Evolutionary conservation across 208 protist species (phyloP).

Genomic region (Strigomonas culicis): DNA sequence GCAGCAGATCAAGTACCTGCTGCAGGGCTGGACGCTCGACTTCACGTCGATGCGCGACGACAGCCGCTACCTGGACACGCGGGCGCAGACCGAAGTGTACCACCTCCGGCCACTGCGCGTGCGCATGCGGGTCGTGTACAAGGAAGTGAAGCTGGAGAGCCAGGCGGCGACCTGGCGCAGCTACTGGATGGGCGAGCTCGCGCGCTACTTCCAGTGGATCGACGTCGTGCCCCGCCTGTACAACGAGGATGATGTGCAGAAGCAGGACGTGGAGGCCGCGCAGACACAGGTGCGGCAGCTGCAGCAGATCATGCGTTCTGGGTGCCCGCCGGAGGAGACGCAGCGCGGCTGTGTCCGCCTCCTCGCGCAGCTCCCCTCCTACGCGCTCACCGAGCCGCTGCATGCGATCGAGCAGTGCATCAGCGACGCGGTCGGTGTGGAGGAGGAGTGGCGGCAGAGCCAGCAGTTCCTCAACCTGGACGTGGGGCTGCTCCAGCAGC

Average conservation of each 20-base stretch:
- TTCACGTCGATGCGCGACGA: constrained; percentile 80
- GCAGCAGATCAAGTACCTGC: constrained; percentile 59
- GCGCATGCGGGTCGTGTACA: constrained; percentile 76
- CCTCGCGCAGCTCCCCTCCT: constrained; percentile 40
- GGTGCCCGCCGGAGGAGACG: constrained; percentile 2
- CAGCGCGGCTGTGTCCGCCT: constrained; percentile 47
- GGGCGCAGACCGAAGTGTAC: constrained; percentile 72
- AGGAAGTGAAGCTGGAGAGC: constrained; percentile 64
- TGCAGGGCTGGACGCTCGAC: constrained; percentile 78
- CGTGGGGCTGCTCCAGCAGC: constrained; percentile 75
- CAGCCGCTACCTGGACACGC: constrained; percentile 46
- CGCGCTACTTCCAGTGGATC: constrained; percentile 72
- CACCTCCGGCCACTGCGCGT: constrained; percentile 76
- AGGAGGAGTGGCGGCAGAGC: constrained; percentile 77
- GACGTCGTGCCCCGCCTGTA: constrained; percentile 61
- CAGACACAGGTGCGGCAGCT: constrained; percentile 9
- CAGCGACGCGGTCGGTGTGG: constrained; percentile 62
- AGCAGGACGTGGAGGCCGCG: constrained; percentile 11
- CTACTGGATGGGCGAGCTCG: constrained; percentile 80
- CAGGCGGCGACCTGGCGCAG: constrained; percentile 55
- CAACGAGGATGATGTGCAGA: constrained; percentile 40
- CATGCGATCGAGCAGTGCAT: constrained; percentile 77
- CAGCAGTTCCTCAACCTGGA: constrained; percentile 86
- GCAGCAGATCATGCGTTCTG: constrained; percentile 5
- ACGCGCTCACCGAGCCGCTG: constrained; percentile 57